Evolutionary conservation across 2,329 filamentous ascomycete genomes (phyloP), one percentile per base, ranked within the genome.

Genomic region (Thelonectria rubi): DNA sequence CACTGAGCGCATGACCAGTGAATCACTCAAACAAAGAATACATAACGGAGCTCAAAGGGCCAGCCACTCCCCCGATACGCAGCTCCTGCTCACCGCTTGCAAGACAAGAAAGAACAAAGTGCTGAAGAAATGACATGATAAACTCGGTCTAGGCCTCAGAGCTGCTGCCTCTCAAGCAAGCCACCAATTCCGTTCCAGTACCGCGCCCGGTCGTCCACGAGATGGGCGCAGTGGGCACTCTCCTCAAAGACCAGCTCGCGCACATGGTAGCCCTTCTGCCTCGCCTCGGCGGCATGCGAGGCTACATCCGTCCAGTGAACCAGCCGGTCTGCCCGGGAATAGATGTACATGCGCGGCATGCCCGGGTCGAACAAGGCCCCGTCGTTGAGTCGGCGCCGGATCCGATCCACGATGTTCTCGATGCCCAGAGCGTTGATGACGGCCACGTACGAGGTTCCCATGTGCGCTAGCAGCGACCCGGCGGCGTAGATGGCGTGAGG

Each of bases 371-470:
- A 30, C 39, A 50, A n/a, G 20, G 32, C 4, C 24, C 26, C 26
- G 30, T 58, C 56, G 14, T 58, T 58, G 9, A 58, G 43, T 26
- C 56, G 56, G 21, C 42, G 26, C 5, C 56, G 30, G 11, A 58
- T 48, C 40, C 56, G 49, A 12, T 58, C 56, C 4, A 40, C 49
- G 20, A 53, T 48, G 12, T 34, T 58, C 15, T 46, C 30, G 3
- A 58, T 32, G 2, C 49, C 49, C 2, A 53, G 21, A 1, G 26
- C 10, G 11, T 42, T 32, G 11, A 42, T 21, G 26, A 37, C 8
- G 10, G 20, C 12, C 14, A 48, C n/a, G 20, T 48, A 55, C 21
- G 48, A 32, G 10, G 30, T 20, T 20, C 18, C 45, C 9, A 48
- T 18, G 32, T 55, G 32, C 20, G 17, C 20, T 1, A 48, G 10